Base-by-base conservation (phyloP, 1,284 basidiomycete species). In the Fomitiporia mediterranea region DNA sequence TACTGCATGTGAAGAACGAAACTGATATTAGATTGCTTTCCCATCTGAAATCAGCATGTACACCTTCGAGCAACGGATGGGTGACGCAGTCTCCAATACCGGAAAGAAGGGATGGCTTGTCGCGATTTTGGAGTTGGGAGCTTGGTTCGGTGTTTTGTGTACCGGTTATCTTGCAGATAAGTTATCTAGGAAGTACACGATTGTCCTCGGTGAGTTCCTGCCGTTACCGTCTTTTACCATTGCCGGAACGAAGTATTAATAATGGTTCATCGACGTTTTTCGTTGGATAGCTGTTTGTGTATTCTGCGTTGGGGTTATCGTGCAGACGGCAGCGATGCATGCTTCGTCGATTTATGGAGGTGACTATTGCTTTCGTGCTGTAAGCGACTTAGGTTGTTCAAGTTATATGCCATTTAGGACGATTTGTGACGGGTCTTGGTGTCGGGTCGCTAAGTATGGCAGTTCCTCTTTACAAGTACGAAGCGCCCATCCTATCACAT, bases 381-480 rank as follows among this genome's bases (percentile, higher is more conserved):
- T 4, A 9, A 15, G 25, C 8, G 21, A 35, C 17, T 19, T n/a
- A n/a, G n/a, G n/a, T n/a, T n/a, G n/a, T 49, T 4, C 59, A 25
- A 19, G 5, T 8, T 6, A 8, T 8, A 44, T 44, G 19, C 38
- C 49, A 6, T 30, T 21, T 55, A 81, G 81, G 87, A 54, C 80
- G 88, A 32, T 89, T 89, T 62, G 70, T 90, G 50, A 88, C 86
- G 52, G 88, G 88, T 77, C 67, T 89, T 46, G 87, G 86, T 57
- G 83, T 91, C 40, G 88, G 88, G 49, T 84, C 86, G 2, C 72
- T 89, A 39, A 86, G 83, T 64, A 86, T 88, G 81, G 77, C 77
- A 27, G 84, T 90, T 9, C 88, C 88, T 5, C 70, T 89, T 7
- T 91, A 89, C 76, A 91, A 92, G 71, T 81, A 49, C 49, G 44